Evolutionary conservation across 2,329 filamentous ascomycete species (phyloP).

Genomic region (Colletotrichum euphorbiae): DNA sequence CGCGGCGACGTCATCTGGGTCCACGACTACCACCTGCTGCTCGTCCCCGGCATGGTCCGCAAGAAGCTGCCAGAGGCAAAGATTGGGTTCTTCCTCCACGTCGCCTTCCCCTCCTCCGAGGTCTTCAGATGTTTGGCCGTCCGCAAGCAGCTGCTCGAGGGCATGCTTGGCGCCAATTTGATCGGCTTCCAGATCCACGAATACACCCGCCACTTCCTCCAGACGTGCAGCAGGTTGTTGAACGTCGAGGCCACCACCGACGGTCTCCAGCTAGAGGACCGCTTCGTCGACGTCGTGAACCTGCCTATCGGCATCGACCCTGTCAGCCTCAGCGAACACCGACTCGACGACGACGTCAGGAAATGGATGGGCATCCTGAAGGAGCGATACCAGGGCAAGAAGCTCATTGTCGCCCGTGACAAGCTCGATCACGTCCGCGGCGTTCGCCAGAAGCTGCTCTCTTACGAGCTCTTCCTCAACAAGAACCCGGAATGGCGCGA

Average conservation of each 20-base stretch:
- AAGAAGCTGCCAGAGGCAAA: constrained; percentile 92
- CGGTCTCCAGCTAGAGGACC: constrained; percentile 90
- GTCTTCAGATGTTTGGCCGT: constrained; percentile 93
- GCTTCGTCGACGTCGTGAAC: constrained; percentile 89
- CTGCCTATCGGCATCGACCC: constrained; percentile 94
- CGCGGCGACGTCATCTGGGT: constrained; percentile 93
- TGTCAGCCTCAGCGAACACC: constrained; percentile 76
- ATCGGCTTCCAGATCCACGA: constrained; percentile 95
- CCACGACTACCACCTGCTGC: constrained; percentile 92
- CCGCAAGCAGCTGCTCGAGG: constrained; percentile 87
- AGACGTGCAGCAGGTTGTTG: constrained; percentile 92
- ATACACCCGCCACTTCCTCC: constrained; percentile 93
- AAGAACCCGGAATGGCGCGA: constrained; percentile 92
- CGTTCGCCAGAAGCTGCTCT: constrained; percentile 91
- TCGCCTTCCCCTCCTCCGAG: constrained; percentile 95
- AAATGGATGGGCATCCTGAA: constrained; percentile 84
- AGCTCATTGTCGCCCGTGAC: constrained; percentile 90
- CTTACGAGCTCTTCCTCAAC: constrained; percentile 94
- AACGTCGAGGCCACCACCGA: constrained; percentile 90
- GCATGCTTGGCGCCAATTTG: constrained; percentile 92
- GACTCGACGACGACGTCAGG: constrained; percentile 77
- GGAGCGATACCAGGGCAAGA: constrained; percentile 88
- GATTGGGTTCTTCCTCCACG: constrained; percentile 96
- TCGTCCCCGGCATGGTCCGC: constrained; percentile 90
- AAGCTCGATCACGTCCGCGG: constrained; percentile 94